Evolutionary conservation across 2,329 filamentous ascomycete species (phyloP), one percentile per base, ranked within the genome.

Genomic region (Venturia nashicola): DNA sequence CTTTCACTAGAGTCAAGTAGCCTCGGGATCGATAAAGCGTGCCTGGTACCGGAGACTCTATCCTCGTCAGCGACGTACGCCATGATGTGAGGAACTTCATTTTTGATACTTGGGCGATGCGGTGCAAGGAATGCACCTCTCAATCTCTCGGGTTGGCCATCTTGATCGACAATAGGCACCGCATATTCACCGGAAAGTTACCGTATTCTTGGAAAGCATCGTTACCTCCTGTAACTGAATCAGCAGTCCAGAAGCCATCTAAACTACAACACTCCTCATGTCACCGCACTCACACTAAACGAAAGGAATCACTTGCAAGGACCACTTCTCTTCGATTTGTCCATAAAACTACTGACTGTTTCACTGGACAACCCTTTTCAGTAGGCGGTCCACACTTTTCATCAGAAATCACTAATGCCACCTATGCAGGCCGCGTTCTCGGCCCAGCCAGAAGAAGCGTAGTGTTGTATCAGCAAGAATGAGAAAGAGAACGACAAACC

Each of bases 401-500:
- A 18, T 57, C 51, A 57, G 14, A 20, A 39, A n/a, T 6, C 51
- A 23, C 48, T n/a, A 23, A 18, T 34, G 48, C 48, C 27, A 34
- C 39, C 27, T 32, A 57, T 36, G 51, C 51, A 8, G 16, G 32
- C 32, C 51, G 27, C 51, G 36, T 36, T 57, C 51, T 57, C 51
- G 51, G 51, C 51, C 51, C 51, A 57, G 51, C 51, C 51, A 57
- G 32, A 57, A 57, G 51, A 57, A 57, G 32, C 51, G 51, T 57
- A 34, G 20, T 14, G 51, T 2, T 57, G 36, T 57, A 57, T 36
- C 32, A 57, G 16, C 32, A 14, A 18, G 32, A 27, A 36, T 1
- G 51, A 9, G 12, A 36, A 57, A 57, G 27, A 18, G 51, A 36
- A 57, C 32, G 51, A 57, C 7, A 23, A 57, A 36, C 51, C 18